Evolutionary conservation across 306 rosid species (phyloP), one percentile per base, ranked within the genome.

Genomic region (Crotalaria pallida): DNA sequence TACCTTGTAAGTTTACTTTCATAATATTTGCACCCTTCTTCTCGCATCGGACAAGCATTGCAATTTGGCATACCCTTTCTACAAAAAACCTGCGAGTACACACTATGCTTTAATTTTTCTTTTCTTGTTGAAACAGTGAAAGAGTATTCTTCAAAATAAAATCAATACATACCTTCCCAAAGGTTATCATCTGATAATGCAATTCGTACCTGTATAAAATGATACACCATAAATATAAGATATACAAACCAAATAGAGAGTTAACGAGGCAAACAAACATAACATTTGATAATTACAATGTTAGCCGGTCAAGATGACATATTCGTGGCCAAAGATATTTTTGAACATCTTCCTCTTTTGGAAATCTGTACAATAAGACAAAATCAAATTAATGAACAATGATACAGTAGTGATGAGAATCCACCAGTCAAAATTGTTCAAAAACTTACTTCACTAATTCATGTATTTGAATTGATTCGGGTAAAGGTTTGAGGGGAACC

Each of bases 141-240:
- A 19, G 40, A 19, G 15, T 8, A 33, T 2, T 3, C 3, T 15
- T 40, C 0, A 29, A 0, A 36, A 21, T 10, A 45, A 27, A 0
- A 0, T 26, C 12, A 17, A 11, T 9, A 33, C 7, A 9, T 78
- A 90, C 96, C 96, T 92, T 89, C 77, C 96, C 96, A 75, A 84
- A 89, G 1, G 96, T 89, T 69, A 92, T 92, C 80, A 92, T 2
- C 18, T 86, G 96, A 77, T 88, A 89, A 79, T 88, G 98, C 7
- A 92, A 82, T 56, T 88, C 85, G 40, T 89, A 92, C 85, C 91
- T 92, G 4, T n/a, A 31, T 7, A 19, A 53, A 12, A 34, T 1
- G 27, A 75, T 8, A 69, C 6, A 59, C 8, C 29, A 56, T 13
- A 47, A 36, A 38, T 53, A 29, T 22, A 58, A 44, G 6, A 44